A percentile compares a stretch with the other conserved stretches of the same genome.
phyloP scores from a whole-genome alignment of 2,329 filamentous ascomycete species.

The Clonostachys solani region DNA sequence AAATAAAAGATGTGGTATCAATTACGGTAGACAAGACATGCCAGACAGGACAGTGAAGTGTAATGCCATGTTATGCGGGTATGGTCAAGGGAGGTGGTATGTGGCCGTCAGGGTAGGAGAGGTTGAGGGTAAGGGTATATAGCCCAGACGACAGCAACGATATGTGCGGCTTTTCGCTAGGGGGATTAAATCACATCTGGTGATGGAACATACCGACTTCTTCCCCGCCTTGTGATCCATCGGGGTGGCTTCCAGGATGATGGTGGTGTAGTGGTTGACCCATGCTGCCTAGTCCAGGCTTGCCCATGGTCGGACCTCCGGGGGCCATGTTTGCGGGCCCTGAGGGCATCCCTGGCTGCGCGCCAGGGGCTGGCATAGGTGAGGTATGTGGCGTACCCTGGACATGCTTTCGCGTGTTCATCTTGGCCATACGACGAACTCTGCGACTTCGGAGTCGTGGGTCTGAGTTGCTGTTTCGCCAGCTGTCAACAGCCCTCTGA shows the following conservation, averaged over 20 bases:
- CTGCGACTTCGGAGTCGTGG: constrained; percentile 84
- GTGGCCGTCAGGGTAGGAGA: background rate
- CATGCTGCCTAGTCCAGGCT: constrained; percentile 64
- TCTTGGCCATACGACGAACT: constrained; percentile 93
- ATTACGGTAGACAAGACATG: constrained; percentile 1
- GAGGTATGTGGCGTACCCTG: constrained; percentile 52
- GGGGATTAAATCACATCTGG: constrained; percentile 68
- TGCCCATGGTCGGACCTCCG: constrained; percentile 54
- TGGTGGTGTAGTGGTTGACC: constrained; percentile 69
- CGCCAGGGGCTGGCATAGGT: constrained; percentile 66
- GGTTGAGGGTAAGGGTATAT: background rate
- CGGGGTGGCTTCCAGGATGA: constrained; percentile 21
- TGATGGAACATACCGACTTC: constrained; percentile 99
- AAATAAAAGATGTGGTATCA: constrained; percentile 4
- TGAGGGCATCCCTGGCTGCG: constrained; percentile 60
- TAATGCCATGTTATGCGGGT: background rate
- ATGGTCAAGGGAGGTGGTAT: background rate
- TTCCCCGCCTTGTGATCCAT: constrained; percentile 63
- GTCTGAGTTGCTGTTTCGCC: constrained; percentile 98
- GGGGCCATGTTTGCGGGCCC: constrained; percentile 59
- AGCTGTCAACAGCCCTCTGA: constrained; percentile 95
- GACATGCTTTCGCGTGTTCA: constrained; percentile 78
- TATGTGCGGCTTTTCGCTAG: constrained; percentile 10
- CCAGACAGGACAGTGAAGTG: background rate
- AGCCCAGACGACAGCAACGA: constrained; percentile 18